These are phyloP conservation scores for Mycena leptocephala DNA, from an alignment of 768 basidiomycete genomes.

Conservation along the genomic window DNA sequence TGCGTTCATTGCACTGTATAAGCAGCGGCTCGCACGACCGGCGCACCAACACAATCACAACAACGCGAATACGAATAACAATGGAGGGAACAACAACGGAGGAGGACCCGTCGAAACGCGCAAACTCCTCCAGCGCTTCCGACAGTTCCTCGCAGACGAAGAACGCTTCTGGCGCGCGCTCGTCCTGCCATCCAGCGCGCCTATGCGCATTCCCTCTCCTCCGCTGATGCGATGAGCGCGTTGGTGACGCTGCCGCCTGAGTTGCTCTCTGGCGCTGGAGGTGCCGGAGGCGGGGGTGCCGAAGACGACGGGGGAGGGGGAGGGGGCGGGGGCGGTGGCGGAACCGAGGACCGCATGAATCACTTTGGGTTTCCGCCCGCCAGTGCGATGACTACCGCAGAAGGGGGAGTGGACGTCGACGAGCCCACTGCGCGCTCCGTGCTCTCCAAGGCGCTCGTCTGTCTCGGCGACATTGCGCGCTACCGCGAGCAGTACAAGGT, in stretches of 20 bases:
- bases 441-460: constrained; percentile 90
- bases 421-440: constrained; percentile 72
- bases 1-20: constrained; percentile 87
- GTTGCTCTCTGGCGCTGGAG: background rate
- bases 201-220: constrained; percentile 58
- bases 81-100: constrained; percentile 51
- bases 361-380: constrained; percentile 56
- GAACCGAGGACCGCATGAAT: constrained; percentile 32
- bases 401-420: constrained; percentile 62
- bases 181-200: constrained; percentile 78
- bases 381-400: constrained; percentile 41
- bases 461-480: constrained; percentile 94
- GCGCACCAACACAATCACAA: constrained; percentile 52
- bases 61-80: constrained; percentile 41
- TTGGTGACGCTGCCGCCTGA: constrained; percentile 54
- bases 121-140: constrained; percentile 90
- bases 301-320: constrained; percentile 48
- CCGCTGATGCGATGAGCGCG: constrained; percentile 55
- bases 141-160: constrained; percentile 91
- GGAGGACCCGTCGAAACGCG: constrained; percentile 83
- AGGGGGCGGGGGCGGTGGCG: constrained; percentile 54
- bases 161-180: constrained; percentile 94
- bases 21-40: constrained; percentile 76
- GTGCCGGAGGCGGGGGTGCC: background rate
- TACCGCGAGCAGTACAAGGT: constrained; percentile 91